Conservation (phyloP, 179 eudicot species). For the Silene coronaria region DNA sequence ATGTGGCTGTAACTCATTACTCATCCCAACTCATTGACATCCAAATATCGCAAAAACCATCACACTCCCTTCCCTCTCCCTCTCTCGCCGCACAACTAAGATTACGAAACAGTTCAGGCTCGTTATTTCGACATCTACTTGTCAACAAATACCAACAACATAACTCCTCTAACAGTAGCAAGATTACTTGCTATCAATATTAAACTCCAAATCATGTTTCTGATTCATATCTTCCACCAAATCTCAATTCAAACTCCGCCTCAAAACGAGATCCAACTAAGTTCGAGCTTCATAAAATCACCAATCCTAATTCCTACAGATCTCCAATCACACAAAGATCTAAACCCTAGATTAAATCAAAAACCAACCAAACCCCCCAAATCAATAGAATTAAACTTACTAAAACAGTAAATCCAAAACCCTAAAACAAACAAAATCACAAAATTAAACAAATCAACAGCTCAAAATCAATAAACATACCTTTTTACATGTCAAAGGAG, state of each 20-base stretch:
- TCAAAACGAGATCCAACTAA: conserved; percentile 14
- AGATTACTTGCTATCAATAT: neutral
- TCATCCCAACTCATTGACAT: neutral
- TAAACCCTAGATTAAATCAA: conserved; percentile 11
- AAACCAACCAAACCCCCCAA: neutral
- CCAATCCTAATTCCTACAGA: neutral
- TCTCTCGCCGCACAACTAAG: neutral
- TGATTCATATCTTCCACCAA: neutral
- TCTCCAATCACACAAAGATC: conserved; percentile 20
- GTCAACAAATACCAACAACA: neutral
- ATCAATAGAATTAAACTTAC: neutral
- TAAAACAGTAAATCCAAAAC: neutral
- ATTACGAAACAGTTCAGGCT: neutral
- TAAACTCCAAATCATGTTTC: neutral
- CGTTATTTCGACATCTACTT: neutral
- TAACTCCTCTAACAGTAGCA: neutral
- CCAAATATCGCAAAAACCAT: neutral
- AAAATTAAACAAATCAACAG: neutral
- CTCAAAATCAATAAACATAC: conserved; percentile 14
- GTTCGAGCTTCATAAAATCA: neutral
- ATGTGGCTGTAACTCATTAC: neutral
- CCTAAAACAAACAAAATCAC: neutral
- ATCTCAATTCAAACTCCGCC: neutral
- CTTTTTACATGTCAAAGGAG: conserved; percentile 93
- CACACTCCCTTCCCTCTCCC: neutral